Percentiles rank a stretch among this genome's conserved stretches.
phyloP scores from a whole-genome alignment of 2,329 filamentous ascomycete genomes.

The Fusarium guadeloupense region DNA sequence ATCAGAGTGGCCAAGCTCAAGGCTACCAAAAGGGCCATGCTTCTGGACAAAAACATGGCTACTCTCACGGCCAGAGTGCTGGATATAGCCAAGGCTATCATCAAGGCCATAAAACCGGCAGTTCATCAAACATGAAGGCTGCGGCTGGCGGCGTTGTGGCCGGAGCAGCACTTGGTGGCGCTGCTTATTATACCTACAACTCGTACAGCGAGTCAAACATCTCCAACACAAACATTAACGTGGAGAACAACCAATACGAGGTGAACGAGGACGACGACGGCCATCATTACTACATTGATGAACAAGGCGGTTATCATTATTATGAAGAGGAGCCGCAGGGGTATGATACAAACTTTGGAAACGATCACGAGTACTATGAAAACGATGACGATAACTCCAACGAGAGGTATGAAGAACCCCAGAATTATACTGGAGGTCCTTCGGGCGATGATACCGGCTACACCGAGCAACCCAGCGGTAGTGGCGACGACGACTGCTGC shows the following conservation, averaged over 20 bases:
- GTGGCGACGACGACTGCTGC: not conserved
- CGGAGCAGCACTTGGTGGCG: not conserved
- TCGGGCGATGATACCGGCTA: too few species aligned
- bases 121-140: conserved; percentile 6
- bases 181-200: conserved; percentile 7
- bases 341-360: not conserved
- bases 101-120: conserved; percentile 3
- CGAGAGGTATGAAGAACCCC: not conserved
- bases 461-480: not conserved
- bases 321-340: not conserved
- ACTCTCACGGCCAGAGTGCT: not conserved
- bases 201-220: conserved; percentile 9
- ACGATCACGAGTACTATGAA: not conserved
- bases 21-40: not conserved
- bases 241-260: conserved; percentile 7
- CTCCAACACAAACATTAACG: conserved; percentile 6
- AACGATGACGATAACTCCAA: not conserved
- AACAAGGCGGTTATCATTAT: not conserved
- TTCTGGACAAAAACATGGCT: not conserved
- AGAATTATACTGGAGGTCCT: not conserved
- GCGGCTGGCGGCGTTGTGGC: not conserved
- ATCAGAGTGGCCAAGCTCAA: not conserved
- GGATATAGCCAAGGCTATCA: not conserved
- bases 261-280: not conserved
- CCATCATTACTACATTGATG: not conserved